Percentiles rank a stretch among this genome's conserved stretches.
Conservation (phyloP, 2,329 filamentous ascomycete genomes). For the Aspergillus intermedius region DNA sequence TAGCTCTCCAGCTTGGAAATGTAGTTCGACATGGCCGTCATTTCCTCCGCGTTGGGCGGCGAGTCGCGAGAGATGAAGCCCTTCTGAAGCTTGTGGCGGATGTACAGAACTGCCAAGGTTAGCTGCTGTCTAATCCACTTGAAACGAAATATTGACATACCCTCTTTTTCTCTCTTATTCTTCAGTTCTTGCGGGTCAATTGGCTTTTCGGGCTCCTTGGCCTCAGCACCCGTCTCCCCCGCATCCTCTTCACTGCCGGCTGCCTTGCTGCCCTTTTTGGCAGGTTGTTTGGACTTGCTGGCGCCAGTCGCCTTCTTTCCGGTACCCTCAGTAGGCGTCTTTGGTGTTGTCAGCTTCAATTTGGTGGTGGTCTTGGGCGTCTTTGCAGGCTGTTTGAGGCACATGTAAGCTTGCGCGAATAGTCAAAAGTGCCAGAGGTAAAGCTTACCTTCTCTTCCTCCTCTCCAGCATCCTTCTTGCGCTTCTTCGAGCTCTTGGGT, state of each 20-base stretch:
- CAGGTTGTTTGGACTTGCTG: constrained; percentile 51
- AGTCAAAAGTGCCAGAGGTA: neutral
- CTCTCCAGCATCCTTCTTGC: constrained; percentile 63
- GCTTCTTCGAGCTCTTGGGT: constrained; percentile 62
- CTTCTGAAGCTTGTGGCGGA: constrained; percentile 91
- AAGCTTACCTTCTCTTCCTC: constrained; percentile 62
- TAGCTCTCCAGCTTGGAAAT: constrained; percentile 70
- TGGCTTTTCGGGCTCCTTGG: constrained; percentile 46
- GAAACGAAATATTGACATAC: constrained; percentile 25
- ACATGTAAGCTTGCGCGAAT: constrained; percentile 3
- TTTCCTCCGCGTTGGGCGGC: constrained; percentile 69
- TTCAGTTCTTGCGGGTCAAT: constrained; percentile 50
- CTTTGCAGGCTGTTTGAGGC: constrained; percentile 49
- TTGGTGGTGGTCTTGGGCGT: constrained; percentile 58
- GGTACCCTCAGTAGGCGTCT: constrained; percentile 48
- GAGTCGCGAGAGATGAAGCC: constrained; percentile 81
- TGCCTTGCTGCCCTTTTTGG: constrained; percentile 55
- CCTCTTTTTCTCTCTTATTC: constrained; percentile 53
- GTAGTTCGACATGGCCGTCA: constrained; percentile 39
- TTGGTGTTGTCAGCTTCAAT: constrained; percentile 49
- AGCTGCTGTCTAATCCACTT: neutral
- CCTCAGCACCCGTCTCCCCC: constrained; percentile 52
- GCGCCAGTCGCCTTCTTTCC: constrained; percentile 40
- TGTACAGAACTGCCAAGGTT: constrained; percentile 64
- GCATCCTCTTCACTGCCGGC: constrained; percentile 48